Percentiles rank a stretch among this genome's conserved stretches.
These are phyloP conservation scores for Thymus mandschuricus DNA, from an alignment of 257 asterid species.

Conservation along the genomic window DNA sequence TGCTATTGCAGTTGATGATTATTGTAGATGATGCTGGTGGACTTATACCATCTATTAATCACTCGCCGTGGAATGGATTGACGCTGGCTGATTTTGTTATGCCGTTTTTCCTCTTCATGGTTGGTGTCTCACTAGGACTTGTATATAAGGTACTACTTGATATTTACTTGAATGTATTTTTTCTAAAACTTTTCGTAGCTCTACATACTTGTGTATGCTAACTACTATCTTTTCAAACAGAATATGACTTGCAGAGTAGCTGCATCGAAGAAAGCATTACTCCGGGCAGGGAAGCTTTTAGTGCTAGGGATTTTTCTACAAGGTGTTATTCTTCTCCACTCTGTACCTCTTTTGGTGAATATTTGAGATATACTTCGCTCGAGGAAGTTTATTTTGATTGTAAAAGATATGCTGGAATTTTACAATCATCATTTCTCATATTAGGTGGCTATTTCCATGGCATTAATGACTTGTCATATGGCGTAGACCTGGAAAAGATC, in stretches of 20 bases:
- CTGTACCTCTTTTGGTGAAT: slow-evolving; percentile 20
- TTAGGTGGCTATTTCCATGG: slow-evolving; percentile 74
- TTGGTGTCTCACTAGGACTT: slow-evolving; percentile 72
- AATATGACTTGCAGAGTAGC: slow-evolving; percentile 48
- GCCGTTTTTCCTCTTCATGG: slow-evolving; percentile 83
- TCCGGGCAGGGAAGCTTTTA: slow-evolving; percentile 53
- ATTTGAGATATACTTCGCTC: not conserved
- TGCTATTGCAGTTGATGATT: slow-evolving; percentile 62
- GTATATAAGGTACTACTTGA: slow-evolving; percentile 63
- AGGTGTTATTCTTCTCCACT: slow-evolving; percentile 41
- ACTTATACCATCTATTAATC: slow-evolving; percentile 64
- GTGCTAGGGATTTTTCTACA: slow-evolving; percentile 65
- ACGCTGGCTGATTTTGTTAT: slow-evolving; percentile 77
- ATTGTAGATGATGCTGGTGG: slow-evolving; percentile 73
- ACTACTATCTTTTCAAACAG: slow-evolving; percentile 34
- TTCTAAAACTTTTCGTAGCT: not conserved
- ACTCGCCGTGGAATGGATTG: slow-evolving; percentile 77
- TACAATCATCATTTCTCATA: slow-evolving; percentile 8
- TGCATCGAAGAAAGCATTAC: slow-evolving; percentile 57
- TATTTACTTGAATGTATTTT: not conserved
- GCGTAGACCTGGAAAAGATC: slow-evolving; percentile 58
- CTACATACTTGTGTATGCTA: not conserved
- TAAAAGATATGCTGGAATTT: slow-evolving; percentile 16
- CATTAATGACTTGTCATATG: slow-evolving; percentile 54
- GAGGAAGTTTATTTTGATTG: not conserved